These are phyloP conservation scores for Kluyveromyces starmeri DNA, from an alignment of 805 yeast genomes.

Conservation along the genomic window DNA sequence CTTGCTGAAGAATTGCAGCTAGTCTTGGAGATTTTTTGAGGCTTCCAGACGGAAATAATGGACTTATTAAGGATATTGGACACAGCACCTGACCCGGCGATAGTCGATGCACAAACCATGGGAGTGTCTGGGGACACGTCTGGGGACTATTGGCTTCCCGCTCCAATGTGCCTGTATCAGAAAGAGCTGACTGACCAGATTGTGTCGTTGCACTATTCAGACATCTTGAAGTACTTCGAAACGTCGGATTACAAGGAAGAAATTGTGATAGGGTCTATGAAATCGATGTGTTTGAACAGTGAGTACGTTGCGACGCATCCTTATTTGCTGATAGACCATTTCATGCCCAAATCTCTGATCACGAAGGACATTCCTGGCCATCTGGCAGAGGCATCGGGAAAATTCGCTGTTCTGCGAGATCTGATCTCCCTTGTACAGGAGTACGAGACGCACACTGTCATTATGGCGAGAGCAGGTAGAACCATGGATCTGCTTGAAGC, in stretches of 20 bases:
- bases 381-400: slow-evolving; percentile 73
- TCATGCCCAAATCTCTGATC: slow-evolving; percentile 70
- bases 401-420: slow-evolving; percentile 62
- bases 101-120: slow-evolving; percentile 48
- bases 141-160: slow-evolving; percentile 67
- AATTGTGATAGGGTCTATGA: slow-evolving; percentile 64
- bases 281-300: slow-evolving; percentile 66
- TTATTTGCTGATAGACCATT: slow-evolving; percentile 71
- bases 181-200: slow-evolving; percentile 86
- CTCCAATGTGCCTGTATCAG: slow-evolving; percentile 81
- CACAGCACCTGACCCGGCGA: slow-evolving; percentile 76
- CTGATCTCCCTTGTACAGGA: slow-evolving; percentile 47
- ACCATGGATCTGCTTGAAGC: slow-evolving; percentile 69
- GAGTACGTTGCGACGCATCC: slow-evolving; percentile 85
- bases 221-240: slow-evolving; percentile 80
- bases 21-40: too few species aligned
- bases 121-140: slow-evolving; percentile 26
- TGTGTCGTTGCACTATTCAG: slow-evolving; percentile 83
- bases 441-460: slow-evolving; percentile 45
- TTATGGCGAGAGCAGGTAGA: slow-evolving; percentile 62
- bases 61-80: slow-evolving; percentile 69
- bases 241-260: slow-evolving; percentile 38
- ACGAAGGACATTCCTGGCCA: slow-evolving; percentile 64
- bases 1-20: too few species aligned
- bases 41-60: too few species aligned